These are phyloP conservation scores for Trichoderma harzianum DNA, from an alignment of 2,329 filamentous ascomycete species.

Conservation along the genomic window DNA sequence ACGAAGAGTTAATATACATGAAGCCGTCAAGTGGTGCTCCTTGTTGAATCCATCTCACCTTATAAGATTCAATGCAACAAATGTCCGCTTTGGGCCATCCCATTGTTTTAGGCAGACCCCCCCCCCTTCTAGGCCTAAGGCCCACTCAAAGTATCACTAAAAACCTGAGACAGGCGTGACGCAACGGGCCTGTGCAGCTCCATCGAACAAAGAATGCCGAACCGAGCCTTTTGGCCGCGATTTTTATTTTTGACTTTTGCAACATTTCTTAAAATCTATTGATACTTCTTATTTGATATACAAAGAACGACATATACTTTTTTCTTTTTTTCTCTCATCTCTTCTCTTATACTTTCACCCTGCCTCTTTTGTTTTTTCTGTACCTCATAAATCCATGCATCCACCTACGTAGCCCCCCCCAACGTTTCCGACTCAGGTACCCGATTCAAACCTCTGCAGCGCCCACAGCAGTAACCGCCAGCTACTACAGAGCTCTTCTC, in stretches of 20 bases:
- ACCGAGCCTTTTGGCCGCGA: not conserved
- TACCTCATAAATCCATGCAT: not conserved
- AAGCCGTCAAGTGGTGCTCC: not conserved
- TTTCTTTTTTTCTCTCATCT: not conserved
- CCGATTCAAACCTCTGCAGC: not conserved
- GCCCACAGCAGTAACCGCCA: not conserved
- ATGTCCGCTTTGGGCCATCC: not conserved
- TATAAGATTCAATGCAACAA: not conserved
- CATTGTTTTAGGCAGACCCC: not conserved
- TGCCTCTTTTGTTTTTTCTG: not conserved
- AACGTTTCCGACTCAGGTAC: not conserved
- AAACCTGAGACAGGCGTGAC: conserved; percentile 8
- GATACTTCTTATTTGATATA: not conserved
- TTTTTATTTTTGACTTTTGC: not conserved
- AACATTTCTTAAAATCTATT: not conserved
- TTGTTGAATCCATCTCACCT: not conserved
- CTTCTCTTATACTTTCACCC: not conserved
- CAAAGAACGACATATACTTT: not conserved
- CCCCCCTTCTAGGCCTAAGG: not conserved
- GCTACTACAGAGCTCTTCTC: not conserved
- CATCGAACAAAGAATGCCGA: not conserved
- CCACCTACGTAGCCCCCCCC: not conserved
- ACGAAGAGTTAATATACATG: not conserved
- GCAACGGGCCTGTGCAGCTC: not conserved
- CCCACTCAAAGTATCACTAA: not conserved